phyloP scores from a whole-genome alignment of 768 basidiomycete genomes.

The Leccinum ochraceum region DNA sequence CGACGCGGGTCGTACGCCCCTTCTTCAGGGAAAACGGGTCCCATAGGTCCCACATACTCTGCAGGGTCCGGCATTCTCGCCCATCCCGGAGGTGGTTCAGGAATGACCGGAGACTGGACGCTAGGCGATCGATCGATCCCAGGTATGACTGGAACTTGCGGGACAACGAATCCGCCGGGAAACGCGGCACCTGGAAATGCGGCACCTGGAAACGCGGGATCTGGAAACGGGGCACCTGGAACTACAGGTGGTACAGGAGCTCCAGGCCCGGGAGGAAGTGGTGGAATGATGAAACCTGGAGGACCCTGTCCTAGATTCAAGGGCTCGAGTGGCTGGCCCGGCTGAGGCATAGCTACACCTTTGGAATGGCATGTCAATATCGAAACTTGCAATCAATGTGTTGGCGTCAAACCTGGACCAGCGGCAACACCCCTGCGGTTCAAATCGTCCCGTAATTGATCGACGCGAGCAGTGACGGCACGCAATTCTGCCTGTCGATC shows the following conservation, averaged over 20 bases:
- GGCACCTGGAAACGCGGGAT: neutral
- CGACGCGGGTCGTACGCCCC: slow-evolving; percentile 6
- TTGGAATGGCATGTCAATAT: slow-evolving; percentile 2
- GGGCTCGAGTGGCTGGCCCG: slow-evolving; percentile 1
- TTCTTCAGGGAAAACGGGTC: slow-evolving; percentile 42
- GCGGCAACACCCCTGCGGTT: slow-evolving; percentile 47
- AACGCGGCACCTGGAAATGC: slow-evolving; percentile 15
- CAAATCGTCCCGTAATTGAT: slow-evolving; percentile 44
- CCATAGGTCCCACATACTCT: slow-evolving; percentile 9
- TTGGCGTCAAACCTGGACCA: slow-evolving; percentile 36
- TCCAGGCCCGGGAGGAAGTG: slow-evolving; percentile 17
- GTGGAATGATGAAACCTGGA: slow-evolving; percentile 26
- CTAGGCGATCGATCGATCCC: slow-evolving; percentile 6
- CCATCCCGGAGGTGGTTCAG: slow-evolving; percentile 18
- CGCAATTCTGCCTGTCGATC: slow-evolving; percentile 77
- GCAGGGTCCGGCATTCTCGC: slow-evolving; percentile 28
- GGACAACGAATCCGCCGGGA: slow-evolving; percentile 23
- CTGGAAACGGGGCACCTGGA: slow-evolving; percentile 14
- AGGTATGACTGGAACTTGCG: slow-evolving; percentile 28
- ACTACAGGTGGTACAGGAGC: slow-evolving; percentile 21
- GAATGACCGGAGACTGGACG: slow-evolving; percentile 27
- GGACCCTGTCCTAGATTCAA: slow-evolving; percentile 11
- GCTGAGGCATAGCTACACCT: slow-evolving; percentile 31
- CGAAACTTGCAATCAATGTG: neutral
- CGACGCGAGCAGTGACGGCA: slow-evolving; percentile 63